Conservation (phyloP, 176 grass and related monocot species). For the Leersia perrieri region DNA sequence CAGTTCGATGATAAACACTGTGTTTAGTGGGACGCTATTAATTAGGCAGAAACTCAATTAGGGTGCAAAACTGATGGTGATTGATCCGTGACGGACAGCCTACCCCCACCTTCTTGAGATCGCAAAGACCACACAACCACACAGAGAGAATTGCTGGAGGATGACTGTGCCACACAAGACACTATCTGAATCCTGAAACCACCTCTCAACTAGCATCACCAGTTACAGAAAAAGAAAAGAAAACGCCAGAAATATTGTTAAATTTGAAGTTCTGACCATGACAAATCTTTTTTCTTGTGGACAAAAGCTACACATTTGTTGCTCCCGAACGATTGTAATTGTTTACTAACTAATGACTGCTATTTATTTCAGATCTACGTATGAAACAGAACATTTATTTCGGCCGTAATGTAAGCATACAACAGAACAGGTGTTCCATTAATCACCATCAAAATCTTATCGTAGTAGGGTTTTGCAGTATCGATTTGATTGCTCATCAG, state of each 20-base stretch:
- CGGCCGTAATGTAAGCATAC: background rate
- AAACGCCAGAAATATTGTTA: background rate
- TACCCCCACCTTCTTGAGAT: background rate
- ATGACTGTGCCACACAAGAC: background rate
- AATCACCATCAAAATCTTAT: background rate
- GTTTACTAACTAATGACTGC: background rate
- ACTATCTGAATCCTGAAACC: background rate
- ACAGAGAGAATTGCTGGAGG: background rate
- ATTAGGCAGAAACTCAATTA: background rate
- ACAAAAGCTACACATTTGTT: background rate
- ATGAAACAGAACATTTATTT: background rate
- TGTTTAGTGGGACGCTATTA: background rate
- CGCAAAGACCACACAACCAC: background rate
- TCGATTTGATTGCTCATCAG: constrained; percentile 27
- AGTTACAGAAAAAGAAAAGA: background rate
- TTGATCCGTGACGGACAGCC: background rate
- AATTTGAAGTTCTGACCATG: background rate
- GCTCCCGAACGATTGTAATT: background rate
- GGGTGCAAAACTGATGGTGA: background rate
- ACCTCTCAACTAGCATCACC: background rate
- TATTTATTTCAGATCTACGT: background rate
- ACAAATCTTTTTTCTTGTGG: background rate
- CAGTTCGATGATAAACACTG: background rate
- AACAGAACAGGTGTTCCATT: background rate
- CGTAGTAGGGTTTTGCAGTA: background rate